phyloP scores from a whole-genome alignment of 2,329 filamentous ascomycete species.

The Epichloe glyceriae region DNA sequence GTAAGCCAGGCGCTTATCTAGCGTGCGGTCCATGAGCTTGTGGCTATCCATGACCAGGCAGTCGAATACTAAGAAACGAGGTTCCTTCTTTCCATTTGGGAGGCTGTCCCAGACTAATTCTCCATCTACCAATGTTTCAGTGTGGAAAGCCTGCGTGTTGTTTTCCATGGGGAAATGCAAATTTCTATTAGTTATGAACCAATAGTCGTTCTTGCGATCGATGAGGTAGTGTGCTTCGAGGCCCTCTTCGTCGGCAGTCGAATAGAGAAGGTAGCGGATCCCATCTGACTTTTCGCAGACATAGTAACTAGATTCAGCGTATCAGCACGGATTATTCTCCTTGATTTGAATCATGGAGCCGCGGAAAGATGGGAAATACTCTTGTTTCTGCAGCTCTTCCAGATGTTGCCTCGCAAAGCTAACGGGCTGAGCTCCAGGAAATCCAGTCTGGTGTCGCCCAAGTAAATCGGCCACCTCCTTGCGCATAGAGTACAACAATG shows the following conservation, averaged over 20 bases:
- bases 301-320: slow-evolving; percentile 56
- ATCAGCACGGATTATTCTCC: slow-evolving; percentile 4
- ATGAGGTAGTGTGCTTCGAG: slow-evolving; percentile 78
- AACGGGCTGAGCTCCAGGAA: slow-evolving; percentile 89
- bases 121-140: slow-evolving; percentile 74
- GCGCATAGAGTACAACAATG: slow-evolving; percentile 49
- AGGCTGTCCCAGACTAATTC: slow-evolving; percentile 83
- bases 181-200: slow-evolving; percentile 55
- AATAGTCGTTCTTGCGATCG: slow-evolving; percentile 96
- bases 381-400: slow-evolving; percentile 64
- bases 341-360: slow-evolving; percentile 3
- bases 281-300: slow-evolving; percentile 98
- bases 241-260: slow-evolving; percentile 50
- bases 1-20: slow-evolving; percentile 82
- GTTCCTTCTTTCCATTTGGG: slow-evolving; percentile 50
- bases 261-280: slow-evolving; percentile 87
- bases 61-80: slow-evolving; percentile 88
- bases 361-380: slow-evolving; percentile 37
- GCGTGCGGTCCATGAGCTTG: slow-evolving; percentile 61
- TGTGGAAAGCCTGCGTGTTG: slow-evolving; percentile 57
- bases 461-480: slow-evolving; percentile 64
- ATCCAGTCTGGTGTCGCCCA: slow-evolving; percentile 51
- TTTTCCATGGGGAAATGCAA: slow-evolving; percentile 70
- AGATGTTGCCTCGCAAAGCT: slow-evolving; percentile 77
- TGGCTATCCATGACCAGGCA: slow-evolving; percentile 71